Conservation (phyloP, 2,329 filamentous ascomycete genomes). For the Cladosporium sp. region DNA sequence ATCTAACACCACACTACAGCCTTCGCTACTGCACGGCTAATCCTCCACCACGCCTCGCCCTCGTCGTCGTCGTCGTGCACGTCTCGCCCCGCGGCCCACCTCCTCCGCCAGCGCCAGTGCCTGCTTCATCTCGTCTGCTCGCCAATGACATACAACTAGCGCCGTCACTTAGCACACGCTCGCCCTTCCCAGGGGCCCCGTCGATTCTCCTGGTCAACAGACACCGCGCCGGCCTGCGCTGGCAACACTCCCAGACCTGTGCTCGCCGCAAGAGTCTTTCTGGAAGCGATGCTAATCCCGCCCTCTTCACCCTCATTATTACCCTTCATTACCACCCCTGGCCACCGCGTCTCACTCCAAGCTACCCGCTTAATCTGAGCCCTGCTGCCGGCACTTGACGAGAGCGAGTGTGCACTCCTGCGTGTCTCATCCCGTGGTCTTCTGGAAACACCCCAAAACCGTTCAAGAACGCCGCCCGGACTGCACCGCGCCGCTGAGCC, state of each 20-base stretch:
- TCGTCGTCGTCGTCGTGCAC: conserved; percentile 8
- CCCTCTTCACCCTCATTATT: conserved; percentile 20
- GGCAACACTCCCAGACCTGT: conserved; percentile 15
- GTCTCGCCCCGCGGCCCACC: conserved; percentile 15
- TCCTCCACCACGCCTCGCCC: conserved; percentile 10
- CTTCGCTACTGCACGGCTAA: conserved; percentile 15
- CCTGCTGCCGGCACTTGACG: conserved; percentile 16
- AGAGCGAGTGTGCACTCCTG: background rate
- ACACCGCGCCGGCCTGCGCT: conserved; percentile 13
- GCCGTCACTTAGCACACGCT: background rate
- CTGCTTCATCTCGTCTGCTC: conserved; percentile 19
- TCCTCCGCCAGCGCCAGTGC: conserved; percentile 1
- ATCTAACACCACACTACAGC: background rate
- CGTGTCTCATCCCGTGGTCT: conserved; percentile 3
- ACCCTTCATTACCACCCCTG: conserved; percentile 21
- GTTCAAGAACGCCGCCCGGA: conserved; percentile 4
- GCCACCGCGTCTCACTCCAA: conserved; percentile 15
- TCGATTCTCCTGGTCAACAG: conserved; percentile 17
- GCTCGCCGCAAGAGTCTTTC: conserved; percentile 13
- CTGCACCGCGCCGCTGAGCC: conserved; percentile 8
- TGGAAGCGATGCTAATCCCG: conserved; percentile 19
- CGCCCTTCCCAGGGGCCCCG: background rate
- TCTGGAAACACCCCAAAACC: conserved; percentile 9
- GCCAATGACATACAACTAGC: conserved; percentile 19
- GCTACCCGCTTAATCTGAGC: conserved; percentile 4